Conservation (phyloP, 345 rosid species). For the Populus simonii region DNA sequence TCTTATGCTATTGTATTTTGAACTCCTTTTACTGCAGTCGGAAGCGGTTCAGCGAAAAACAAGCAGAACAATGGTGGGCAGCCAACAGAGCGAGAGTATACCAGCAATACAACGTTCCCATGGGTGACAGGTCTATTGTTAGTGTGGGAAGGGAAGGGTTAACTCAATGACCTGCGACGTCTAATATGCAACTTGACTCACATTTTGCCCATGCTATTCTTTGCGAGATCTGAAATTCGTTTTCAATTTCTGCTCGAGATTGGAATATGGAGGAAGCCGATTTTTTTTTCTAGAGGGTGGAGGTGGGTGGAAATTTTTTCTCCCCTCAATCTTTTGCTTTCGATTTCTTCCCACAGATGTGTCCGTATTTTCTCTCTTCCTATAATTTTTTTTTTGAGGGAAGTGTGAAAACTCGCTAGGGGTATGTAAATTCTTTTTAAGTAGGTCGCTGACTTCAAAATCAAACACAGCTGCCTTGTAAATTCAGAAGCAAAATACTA, state of each 20-base stretch:
- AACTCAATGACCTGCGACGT: conserved; percentile 26
- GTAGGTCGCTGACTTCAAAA: conserved; percentile 26
- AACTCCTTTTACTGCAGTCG: conserved; percentile 15
- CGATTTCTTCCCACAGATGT: conserved; percentile 4
- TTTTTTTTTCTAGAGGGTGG: background rate
- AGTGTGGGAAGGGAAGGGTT: conserved; percentile 29
- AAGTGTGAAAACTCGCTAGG: conserved; percentile 12
- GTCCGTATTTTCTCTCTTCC: background rate
- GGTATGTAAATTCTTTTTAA: conserved; percentile 39
- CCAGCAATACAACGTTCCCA: conserved; percentile 23
- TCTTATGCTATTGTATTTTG: background rate
- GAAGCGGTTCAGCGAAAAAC: conserved; percentile 25
- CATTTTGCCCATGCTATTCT: background rate
- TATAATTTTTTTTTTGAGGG: background rate
- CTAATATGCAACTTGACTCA: background rate
- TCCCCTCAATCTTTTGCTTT: background rate
- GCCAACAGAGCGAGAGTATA: conserved; percentile 22
- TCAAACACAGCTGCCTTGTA: conserved; percentile 34
- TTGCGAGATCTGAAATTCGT: conserved; percentile 4
- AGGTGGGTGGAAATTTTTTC: conserved; percentile 13
- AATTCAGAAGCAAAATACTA: conserved; percentile 19
- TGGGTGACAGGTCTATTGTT: conserved; percentile 14
- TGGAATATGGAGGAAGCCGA: conserved; percentile 6
- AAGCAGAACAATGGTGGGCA: conserved; percentile 36
- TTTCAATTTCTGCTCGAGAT: conserved; percentile 11